Percentiles rank a stretch among this genome's conserved stretches.
Evolutionary conservation across 73 alveolate species (phyloP).

Genomic region (Effrenium voratum): DNA sequence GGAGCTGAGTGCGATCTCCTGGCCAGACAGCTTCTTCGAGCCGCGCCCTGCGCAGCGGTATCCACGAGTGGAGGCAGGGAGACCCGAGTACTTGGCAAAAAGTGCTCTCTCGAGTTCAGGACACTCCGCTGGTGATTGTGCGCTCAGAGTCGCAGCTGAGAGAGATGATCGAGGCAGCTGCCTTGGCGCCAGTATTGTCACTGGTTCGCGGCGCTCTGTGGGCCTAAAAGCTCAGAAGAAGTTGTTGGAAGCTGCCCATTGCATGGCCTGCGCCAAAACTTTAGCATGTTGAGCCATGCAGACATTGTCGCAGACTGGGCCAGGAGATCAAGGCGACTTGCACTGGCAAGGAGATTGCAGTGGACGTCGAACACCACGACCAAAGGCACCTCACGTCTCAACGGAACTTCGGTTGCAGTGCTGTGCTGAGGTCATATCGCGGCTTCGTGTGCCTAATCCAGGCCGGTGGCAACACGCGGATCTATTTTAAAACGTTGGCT

Average conservation of each 20-base stretch:
- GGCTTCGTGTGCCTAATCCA: slow-evolving; percentile 98
- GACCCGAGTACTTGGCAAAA: too few species aligned
- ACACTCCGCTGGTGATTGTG: slow-evolving; percentile 96
- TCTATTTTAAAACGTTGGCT: background rate
- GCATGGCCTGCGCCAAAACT: too few species aligned
- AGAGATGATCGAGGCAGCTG: slow-evolving; percentile 94
- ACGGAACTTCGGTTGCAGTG: background rate
- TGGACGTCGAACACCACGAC: slow-evolving; percentile 98
- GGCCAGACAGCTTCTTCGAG: slow-evolving; percentile 71
- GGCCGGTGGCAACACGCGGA: background rate
- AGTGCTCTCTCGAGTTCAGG: background rate
- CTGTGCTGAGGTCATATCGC: slow-evolving; percentile 95
- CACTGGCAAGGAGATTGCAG: slow-evolving; percentile 96
- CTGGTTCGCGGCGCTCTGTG: too few species aligned
- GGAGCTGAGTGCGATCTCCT: slow-evolving; percentile 57
- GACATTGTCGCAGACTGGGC: background rate
- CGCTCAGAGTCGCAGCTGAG: slow-evolving; percentile 96
- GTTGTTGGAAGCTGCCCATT: too few species aligned
- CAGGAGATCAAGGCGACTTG: slow-evolving; percentile 94
- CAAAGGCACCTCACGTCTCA: slow-evolving; percentile 8
- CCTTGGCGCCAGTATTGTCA: background rate
- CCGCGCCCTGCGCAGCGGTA: slow-evolving; percentile 57
- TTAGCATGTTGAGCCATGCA: too few species aligned
- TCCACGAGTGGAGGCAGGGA: slow-evolving; percentile 82
- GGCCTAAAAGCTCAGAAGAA: too few species aligned